These are phyloP conservation scores for Nigrospora sphaerica DNA, from an alignment of 2,329 filamentous ascomycete genomes.

Conservation along the genomic window DNA sequence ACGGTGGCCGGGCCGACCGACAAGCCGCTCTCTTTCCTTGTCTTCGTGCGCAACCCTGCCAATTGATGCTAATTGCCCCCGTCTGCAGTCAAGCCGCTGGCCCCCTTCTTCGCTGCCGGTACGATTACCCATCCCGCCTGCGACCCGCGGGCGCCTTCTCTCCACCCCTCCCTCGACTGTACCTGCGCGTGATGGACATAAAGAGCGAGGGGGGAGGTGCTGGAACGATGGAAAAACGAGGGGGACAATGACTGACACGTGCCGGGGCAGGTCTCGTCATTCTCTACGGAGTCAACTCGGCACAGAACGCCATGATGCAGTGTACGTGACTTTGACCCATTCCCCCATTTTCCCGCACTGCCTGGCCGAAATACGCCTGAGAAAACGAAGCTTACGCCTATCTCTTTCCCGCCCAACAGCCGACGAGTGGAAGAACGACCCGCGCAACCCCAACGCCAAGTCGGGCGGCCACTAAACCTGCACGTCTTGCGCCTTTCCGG, in stretches of 20 bases:
- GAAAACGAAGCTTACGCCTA: too few relatives aligned
- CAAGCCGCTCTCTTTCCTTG: too few relatives aligned
- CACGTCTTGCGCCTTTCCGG: background rate
- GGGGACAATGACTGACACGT: too few relatives aligned
- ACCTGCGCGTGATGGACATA: background rate
- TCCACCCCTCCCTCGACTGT: background rate
- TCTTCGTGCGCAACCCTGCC: too few relatives aligned
- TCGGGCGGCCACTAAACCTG: conserved; percentile 34
- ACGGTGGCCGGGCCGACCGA: too few relatives aligned
- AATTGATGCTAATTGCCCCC: too few relatives aligned
- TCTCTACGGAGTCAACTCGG: conserved; percentile 84
- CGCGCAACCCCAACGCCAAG: conserved; percentile 68
- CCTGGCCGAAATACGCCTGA: too few relatives aligned
- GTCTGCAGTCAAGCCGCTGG: conserved; percentile 73
- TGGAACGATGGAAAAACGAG: too few relatives aligned
- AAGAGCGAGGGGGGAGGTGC: too few relatives aligned
- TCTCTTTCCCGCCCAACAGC: conserved; percentile 39
- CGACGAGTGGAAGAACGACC: conserved; percentile 96
- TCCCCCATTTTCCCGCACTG: background rate
- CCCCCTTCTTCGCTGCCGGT: conserved; percentile 93
- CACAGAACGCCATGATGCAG: conserved; percentile 68
- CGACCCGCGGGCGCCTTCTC: too few relatives aligned
- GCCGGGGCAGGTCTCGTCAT: conserved; percentile 63
- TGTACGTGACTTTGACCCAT: conserved; percentile 44
- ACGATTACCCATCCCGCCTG: conserved; percentile 35